Conservation (phyloP, 305 asterid genomes). For the Euphrasia arctica region DNA sequence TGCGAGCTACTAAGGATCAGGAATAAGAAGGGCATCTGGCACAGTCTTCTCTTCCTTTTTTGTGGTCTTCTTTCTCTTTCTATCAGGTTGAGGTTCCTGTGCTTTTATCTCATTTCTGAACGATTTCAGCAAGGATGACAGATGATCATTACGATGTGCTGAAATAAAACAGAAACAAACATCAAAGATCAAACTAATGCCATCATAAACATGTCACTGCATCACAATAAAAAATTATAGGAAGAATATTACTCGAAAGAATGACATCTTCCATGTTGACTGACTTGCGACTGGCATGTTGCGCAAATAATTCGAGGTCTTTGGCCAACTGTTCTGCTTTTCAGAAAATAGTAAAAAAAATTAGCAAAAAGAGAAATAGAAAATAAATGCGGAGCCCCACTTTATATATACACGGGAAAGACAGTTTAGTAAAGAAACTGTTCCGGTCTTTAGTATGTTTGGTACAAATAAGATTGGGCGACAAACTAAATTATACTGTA, state of each 20-base stretch:
- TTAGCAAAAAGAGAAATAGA: neutral
- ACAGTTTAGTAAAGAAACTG: conserved; percentile 8
- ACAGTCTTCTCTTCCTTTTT: conserved; percentile 45
- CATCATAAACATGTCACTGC: neutral
- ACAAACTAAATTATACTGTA: neutral
- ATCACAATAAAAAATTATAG: neutral
- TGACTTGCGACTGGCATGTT: conserved; percentile 85
- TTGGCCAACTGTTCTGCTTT: conserved; percentile 81
- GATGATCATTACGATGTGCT: conserved; percentile 84
- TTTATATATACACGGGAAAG: neutral
- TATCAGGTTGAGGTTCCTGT: conserved; percentile 67
- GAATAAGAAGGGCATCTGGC: conserved; percentile 39
- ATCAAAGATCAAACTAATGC: conserved; percentile 2
- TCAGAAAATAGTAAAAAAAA: conserved; percentile 15
- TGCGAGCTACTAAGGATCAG: conserved; percentile 38
- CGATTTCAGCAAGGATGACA: conserved; percentile 64
- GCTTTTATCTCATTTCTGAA: conserved; percentile 61
- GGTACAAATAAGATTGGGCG: neutral
- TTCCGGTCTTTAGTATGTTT: neutral
- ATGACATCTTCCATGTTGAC: conserved; percentile 95
- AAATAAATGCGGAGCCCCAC: neutral
- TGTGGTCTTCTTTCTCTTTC: conserved; percentile 61
- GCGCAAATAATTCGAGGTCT: conserved; percentile 86
- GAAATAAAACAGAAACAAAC: conserved; percentile 25
- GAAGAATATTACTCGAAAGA: conserved; percentile 58